Conservation (phyloP, 495 filamentous ascomycete species). For the Aspergillus indologenus region DNA sequence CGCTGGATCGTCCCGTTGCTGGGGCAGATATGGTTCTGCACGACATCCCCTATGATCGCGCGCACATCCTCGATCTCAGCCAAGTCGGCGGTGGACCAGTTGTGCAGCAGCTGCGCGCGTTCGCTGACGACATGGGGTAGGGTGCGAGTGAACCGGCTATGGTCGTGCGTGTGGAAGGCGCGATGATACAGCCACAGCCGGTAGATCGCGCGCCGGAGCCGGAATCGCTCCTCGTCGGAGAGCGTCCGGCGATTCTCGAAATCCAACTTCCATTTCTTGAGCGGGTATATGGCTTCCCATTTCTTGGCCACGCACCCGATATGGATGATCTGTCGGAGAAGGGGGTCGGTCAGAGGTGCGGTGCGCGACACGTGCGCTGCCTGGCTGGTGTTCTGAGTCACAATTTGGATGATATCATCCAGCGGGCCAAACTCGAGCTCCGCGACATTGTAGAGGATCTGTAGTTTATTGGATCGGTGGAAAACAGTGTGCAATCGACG, state of each 20-base stretch:
- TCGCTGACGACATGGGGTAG: constrained; percentile 41
- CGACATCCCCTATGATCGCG: constrained; percentile 46
- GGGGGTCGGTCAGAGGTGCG: constrained; percentile 48
- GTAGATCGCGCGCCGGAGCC: constrained; percentile 65
- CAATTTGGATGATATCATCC: constrained; percentile 56
- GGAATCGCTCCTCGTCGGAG: constrained; percentile 49
- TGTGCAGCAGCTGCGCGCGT: constrained; percentile 54
- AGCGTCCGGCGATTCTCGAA: constrained; percentile 63
- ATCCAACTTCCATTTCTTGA: constrained; percentile 60
- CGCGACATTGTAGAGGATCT: constrained; percentile 49
- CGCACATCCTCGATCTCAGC: constrained; percentile 57
- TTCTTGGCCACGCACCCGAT: constrained; percentile 57
- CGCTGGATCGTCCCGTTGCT: constrained; percentile 58
- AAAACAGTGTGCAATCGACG: constrained; percentile 54
- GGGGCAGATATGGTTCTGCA: constrained; percentile 56
- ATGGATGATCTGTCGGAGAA: constrained; percentile 55
- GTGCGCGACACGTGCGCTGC: constrained; percentile 49
- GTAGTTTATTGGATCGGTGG: constrained; percentile 48
- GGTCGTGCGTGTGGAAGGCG: constrained; percentile 52
- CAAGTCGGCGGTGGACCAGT: constrained; percentile 52
- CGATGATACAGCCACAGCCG: constrained; percentile 63
- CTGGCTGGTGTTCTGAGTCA: constrained; percentile 57
- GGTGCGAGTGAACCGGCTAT: constrained; percentile 47
- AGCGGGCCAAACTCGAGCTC: constrained; percentile 61
- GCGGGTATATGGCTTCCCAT: constrained; percentile 68